Percentiles rank a stretch among this genome's conserved stretches.
phyloP scores from a whole-genome alignment of 2,329 filamentous ascomycete genomes.

The Aspergillus sp. region DNA sequence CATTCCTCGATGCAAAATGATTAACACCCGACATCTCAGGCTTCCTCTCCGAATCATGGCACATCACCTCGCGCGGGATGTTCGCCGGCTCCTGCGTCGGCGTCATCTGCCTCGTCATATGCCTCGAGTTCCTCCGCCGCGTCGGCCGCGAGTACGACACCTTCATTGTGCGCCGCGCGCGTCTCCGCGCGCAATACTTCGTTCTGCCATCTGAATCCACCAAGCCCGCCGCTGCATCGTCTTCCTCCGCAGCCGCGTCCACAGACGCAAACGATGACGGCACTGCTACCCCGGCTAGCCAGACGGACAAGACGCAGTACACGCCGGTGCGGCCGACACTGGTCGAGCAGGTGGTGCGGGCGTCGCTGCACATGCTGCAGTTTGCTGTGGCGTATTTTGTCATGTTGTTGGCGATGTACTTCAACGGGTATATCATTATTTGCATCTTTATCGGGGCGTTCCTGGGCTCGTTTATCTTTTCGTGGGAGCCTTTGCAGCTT shows the following conservation, averaged over 20 bases:
- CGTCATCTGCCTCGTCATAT: conserved; percentile 69
- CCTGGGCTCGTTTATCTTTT: conserved; percentile 69
- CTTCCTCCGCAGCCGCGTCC: background rate
- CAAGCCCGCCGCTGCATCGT: background rate
- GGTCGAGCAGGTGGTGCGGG: conserved; percentile 64
- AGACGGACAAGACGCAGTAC: background rate
- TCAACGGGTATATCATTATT: conserved; percentile 73
- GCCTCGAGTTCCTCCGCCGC: conserved; percentile 70
- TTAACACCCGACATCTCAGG: conserved; percentile 29
- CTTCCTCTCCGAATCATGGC: conserved; percentile 70
- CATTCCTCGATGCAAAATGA: background rate
- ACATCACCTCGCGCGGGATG: conserved; percentile 65
- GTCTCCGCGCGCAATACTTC: conserved; percentile 27
- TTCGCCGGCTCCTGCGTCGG: conserved; percentile 81
- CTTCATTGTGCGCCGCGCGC: conserved; percentile 56
- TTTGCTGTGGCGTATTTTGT: conserved; percentile 76
- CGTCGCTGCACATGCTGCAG: conserved; percentile 65
- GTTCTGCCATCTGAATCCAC: background rate
- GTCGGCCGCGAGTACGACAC: conserved; percentile 69
- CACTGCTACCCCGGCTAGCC: background rate
- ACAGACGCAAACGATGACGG: background rate
- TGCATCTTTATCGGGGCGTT: conserved; percentile 76
- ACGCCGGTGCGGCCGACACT: conserved; percentile 54
- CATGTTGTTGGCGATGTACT: conserved; percentile 68
- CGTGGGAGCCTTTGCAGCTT: conserved; percentile 55